A percentile compares a stretch with the other conserved stretches of the same genome.
Evolutionary conservation across 2,329 filamentous ascomycete genomes (phyloP).

Genomic region (Claviceps purpurea): DNA sequence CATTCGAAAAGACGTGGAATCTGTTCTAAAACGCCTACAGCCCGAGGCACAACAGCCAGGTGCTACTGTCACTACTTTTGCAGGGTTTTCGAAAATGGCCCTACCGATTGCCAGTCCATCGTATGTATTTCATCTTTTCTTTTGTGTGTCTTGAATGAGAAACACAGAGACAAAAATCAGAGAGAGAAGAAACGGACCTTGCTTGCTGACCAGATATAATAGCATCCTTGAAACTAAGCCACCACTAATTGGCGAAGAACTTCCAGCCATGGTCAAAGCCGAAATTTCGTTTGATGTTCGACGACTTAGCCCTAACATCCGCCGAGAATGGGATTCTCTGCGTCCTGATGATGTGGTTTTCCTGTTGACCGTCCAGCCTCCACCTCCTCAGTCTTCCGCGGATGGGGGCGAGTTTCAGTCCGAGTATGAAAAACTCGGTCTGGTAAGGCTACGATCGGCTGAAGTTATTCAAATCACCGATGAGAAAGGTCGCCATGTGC

Average conservation of each 20-base stretch:
- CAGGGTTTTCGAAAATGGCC: slow-evolving; percentile 85
- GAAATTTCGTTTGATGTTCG: slow-evolving; percentile 79
- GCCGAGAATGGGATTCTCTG: slow-evolving; percentile 80
- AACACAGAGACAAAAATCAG: not conserved
- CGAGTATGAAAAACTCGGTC: slow-evolving; percentile 48
- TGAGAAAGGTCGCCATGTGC: slow-evolving; percentile 63
- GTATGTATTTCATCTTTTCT: slow-evolving; percentile 14
- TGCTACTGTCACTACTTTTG: slow-evolving; percentile 55
- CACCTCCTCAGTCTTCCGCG: slow-evolving; percentile 33
- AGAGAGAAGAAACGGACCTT: not conserved
- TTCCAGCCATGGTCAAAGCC: slow-evolving; percentile 72
- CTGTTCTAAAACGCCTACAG: slow-evolving; percentile 63
- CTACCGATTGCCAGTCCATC: slow-evolving; percentile 74
- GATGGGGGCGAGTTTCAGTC: slow-evolving; percentile 35
- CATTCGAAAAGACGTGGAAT: slow-evolving; percentile 81
- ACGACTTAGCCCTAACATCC: slow-evolving; percentile 59
- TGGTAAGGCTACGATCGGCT: slow-evolving; percentile 64
- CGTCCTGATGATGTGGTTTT: slow-evolving; percentile 83
- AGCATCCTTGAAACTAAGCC: slow-evolving; percentile 73
- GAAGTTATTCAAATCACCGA: slow-evolving; percentile 79
- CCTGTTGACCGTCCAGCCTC: slow-evolving; percentile 60
- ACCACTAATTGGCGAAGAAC: slow-evolving; percentile 67
- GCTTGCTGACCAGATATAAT: not conserved
- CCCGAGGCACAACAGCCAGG: slow-evolving; percentile 52
- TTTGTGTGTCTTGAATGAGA: not conserved